A percentile compares a stretch with the other conserved stretches of the same genome.
Evolutionary conservation across 2,329 filamentous ascomycete species (phyloP).

Genomic region (Albifimbria verrucaria): DNA sequence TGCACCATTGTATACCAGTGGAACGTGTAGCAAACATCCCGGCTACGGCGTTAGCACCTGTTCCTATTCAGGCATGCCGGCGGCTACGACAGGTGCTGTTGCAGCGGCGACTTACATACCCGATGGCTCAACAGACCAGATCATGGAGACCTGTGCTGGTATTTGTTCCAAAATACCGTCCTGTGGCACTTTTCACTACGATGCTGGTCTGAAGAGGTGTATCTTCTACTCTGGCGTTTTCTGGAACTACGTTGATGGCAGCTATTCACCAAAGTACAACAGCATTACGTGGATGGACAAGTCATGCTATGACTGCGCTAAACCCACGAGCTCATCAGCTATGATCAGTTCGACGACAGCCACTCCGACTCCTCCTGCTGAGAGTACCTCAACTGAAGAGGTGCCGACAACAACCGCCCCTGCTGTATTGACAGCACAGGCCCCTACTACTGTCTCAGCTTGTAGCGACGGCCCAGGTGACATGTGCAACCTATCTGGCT

Average conservation of each 20-base stretch:
- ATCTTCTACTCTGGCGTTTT: background rate
- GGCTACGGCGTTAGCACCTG: background rate
- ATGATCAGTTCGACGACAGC: background rate
- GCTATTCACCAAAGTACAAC: background rate
- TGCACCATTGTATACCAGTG: background rate
- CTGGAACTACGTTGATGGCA: background rate
- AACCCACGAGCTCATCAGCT: background rate
- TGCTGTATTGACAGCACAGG: background rate
- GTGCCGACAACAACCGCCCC: background rate
- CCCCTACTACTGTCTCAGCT: background rate
- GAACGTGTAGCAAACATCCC: background rate
- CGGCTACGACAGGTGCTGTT: background rate
- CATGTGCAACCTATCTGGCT: background rate
- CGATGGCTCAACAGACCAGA: background rate
- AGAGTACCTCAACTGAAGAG: no score
- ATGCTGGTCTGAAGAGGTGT: background rate
- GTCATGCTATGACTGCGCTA: background rate
- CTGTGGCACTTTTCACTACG: background rate
- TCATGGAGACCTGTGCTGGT: background rate
- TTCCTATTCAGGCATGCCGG: background rate
- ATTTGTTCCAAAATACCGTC: background rate
- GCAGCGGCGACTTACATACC: background rate
- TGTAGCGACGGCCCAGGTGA: background rate
- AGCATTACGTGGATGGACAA: background rate
- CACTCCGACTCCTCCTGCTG: no score